Percentiles rank a stretch among this genome's conserved stretches.
Conservation (phyloP, 2,329 filamentous ascomycete genomes). For the Verticillium tricorpus region DNA sequence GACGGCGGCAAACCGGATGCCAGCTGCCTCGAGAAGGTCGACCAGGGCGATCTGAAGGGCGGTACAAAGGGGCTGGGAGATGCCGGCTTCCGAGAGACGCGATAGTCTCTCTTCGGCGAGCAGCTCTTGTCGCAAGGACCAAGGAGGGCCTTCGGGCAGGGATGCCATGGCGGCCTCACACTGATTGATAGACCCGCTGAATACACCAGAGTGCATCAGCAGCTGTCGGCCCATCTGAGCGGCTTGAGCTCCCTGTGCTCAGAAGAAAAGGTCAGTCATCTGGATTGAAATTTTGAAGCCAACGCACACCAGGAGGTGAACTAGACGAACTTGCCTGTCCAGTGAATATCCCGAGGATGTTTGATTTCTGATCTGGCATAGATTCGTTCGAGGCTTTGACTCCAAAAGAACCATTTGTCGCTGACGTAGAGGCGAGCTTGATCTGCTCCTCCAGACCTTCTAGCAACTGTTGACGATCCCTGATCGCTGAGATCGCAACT, state of each 20-base stretch:
- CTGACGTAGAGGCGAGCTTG: not conserved
- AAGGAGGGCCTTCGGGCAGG: conserved; percentile 18
- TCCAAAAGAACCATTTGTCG: not conserved
- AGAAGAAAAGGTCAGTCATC: not conserved
- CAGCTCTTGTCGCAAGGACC: conserved; percentile 20
- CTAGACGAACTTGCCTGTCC: conserved; percentile 4
- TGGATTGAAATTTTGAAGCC: not conserved
- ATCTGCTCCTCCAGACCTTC: not conserved
- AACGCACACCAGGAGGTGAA: too few relatives aligned
- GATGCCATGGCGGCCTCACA: conserved; percentile 15
- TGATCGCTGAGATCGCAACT: not conserved
- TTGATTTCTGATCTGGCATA: not conserved
- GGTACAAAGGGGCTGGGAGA: conserved; percentile 26
- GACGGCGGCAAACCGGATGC: conserved; percentile 27
- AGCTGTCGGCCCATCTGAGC: not conserved
- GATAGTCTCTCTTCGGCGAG: conserved; percentile 11
- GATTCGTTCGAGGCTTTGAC: not conserved
- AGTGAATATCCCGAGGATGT: conserved; percentile 21
- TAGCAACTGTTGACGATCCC: not conserved
- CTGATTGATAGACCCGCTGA: conserved; percentile 11
- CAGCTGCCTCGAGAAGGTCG: conserved; percentile 20
- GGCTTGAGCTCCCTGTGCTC: not conserved
- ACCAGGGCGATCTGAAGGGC: conserved; percentile 24
- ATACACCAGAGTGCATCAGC: not conserved
- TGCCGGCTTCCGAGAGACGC: conserved; percentile 20